Percentiles rank a stretch among this genome's conserved stretches.
phyloP scores from a whole-genome alignment of 192 early-diverging fungal species.

The Backusella westeae region DNA sequence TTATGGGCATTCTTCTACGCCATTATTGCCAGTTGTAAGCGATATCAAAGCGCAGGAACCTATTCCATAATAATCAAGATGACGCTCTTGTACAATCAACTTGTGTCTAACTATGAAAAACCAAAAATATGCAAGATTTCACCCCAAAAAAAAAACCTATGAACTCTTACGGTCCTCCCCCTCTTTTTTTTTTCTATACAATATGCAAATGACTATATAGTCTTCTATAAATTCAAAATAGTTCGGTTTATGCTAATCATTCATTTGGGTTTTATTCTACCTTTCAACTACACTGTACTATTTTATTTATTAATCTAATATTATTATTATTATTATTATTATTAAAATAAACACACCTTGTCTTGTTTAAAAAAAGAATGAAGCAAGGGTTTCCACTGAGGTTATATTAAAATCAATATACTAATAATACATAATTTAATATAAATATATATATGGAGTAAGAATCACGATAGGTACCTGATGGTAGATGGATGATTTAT shows the following conservation, averaged over 20 bases:
- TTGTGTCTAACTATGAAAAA: too few relatives aligned
- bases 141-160: neutral
- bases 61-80: neutral
- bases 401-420: neutral
- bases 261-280: neutral
- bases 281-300: neutral
- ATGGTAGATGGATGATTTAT: too few relatives aligned
- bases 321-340: neutral
- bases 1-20: neutral
- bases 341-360: too few relatives aligned
- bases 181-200: neutral
- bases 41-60: neutral
- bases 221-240: neutral
- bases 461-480: too few relatives aligned
- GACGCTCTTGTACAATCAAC: too few relatives aligned
- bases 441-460: too few relatives aligned
- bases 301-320: neutral
- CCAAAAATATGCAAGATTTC: too few relatives aligned
- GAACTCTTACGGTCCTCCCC: too few relatives aligned
- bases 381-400: neutral
- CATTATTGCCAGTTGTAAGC: neutral
- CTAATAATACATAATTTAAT: neutral
- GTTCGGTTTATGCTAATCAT: neutral
- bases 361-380: too few relatives aligned
- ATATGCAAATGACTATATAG: neutral